Evolutionary conservation across 2,329 filamentous ascomycete species (phyloP), one percentile per base, ranked within the genome.

Genomic region (Phialemonium atrogriseum): DNA sequence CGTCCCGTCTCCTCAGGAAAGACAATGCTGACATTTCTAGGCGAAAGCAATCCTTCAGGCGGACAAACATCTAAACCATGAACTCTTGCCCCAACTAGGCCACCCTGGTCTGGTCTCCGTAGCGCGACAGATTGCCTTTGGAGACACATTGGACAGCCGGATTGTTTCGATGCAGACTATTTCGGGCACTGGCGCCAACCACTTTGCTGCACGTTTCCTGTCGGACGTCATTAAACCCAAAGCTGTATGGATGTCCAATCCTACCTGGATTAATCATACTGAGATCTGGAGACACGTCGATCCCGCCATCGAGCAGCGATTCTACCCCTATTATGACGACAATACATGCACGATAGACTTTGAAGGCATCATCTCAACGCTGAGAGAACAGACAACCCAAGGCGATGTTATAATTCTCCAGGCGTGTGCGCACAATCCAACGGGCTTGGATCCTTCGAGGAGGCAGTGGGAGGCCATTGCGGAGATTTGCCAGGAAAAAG

Each of bases 401-500:
- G 50, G 50, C 10, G 54, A 57, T 25, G 45, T 56, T 10, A 35
- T 60, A n/a, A 30, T 61, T 5, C 42, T 61, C 5, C 58, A 61
- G 23, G 53, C 50, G 4, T 59, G 52, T 27, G 52, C 52, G 13
- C 58, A 62, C 31, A 61, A 62, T 26, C 58, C 56, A 2, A 59
- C 56, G 0, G 58, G 58, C 7, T 27, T 53, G 2, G 58, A 62
- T 33, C 50, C 47, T 1, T 44, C 47, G 1, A 42, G 39, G 21
- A 48, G 51, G 5, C 53, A 60, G 37, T 60, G 56, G 58, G 30
- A 38, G 17, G 13, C 24, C 1, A 38, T 61, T 13, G 54, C 51
- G 2, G 40, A 49, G 11, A n/a, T 58, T 2, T 52, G 45, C 36
- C 35, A 50, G 33, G 31, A 40, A 19, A 50, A 44, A 29, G 33